A percentile compares a stretch with the other conserved stretches of the same genome.
phyloP scores from a whole-genome alignment of 1,284 basidiomycete genomes.

The Peniophora sp. region DNA sequence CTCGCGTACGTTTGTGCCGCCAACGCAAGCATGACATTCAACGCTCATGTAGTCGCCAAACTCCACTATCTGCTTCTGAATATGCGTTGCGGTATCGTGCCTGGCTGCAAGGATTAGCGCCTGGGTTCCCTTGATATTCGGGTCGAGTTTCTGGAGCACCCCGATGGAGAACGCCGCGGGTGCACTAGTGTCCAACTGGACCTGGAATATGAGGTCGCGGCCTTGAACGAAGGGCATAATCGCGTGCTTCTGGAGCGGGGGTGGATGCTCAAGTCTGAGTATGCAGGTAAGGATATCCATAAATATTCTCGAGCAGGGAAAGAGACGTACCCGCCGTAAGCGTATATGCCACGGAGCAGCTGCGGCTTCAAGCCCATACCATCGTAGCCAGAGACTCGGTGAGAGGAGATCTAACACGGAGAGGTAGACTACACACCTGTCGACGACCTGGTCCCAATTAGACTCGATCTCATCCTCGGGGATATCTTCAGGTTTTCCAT shows the following conservation, averaged over 20 bases:
- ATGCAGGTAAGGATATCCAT: too few relatives aligned
- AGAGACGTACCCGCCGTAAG: too few relatives aligned
- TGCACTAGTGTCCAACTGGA: constrained; percentile 87
- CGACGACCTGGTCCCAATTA: constrained; percentile 96
- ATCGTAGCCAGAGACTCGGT: constrained; percentile 63
- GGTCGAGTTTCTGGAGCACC: constrained; percentile 82
- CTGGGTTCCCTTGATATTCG: constrained; percentile 76
- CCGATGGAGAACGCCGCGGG: constrained; percentile 86
- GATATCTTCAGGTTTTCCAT: constrained; percentile 75
- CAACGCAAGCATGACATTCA: constrained; percentile 84
- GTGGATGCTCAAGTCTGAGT: constrained; percentile 91
- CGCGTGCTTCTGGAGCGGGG: constrained; percentile 87
- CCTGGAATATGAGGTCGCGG: constrained; percentile 86
- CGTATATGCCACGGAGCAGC: constrained; percentile 89
- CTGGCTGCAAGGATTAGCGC: constrained; percentile 83
- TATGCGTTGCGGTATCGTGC: constrained; percentile 91
- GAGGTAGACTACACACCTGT: constrained; percentile 54
- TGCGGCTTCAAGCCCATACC: constrained; percentile 94
- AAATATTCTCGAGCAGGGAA: too few relatives aligned
- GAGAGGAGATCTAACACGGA: constrained; percentile 15
- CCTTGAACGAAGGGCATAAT: constrained; percentile 87
- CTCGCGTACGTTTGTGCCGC: constrained; percentile 84
- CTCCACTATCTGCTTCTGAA: constrained; percentile 90
- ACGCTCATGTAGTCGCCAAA: constrained; percentile 92
- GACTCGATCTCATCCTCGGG: constrained; percentile 87